These are phyloP conservation scores for Quercus aquifolioides DNA, from an alignment of 306 rosid genomes.

Conservation along the genomic window DNA sequence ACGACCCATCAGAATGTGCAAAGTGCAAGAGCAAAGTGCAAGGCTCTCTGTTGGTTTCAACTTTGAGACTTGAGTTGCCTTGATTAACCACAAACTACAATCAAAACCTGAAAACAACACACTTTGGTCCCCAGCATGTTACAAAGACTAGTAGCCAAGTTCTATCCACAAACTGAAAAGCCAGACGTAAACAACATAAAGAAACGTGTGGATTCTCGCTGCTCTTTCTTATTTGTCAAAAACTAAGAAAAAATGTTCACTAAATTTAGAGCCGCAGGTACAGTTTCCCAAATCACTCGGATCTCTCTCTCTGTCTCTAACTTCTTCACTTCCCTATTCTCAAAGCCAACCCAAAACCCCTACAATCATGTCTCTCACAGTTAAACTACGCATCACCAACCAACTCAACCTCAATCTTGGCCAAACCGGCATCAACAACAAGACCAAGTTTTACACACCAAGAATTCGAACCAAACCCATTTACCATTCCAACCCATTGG, in stretches of 20 bases:
- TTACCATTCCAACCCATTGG: constrained; percentile 37
- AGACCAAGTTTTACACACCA: constrained; percentile 8
- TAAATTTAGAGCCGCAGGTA: constrained; percentile 17
- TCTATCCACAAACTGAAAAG: constrained; percentile 37
- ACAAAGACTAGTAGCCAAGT: constrained; percentile 15
- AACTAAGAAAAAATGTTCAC: constrained; percentile 30
- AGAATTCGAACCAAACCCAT: constrained; percentile 43
- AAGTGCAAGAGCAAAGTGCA: no score
- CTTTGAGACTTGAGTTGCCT: background rate
- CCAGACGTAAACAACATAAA: background rate
- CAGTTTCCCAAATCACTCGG: constrained; percentile 35
- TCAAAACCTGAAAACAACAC: background rate
- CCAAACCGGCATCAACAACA: constrained; percentile 7
- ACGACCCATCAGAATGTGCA: no score
- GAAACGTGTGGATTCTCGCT: constrained; percentile 26
- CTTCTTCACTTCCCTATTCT: constrained; percentile 1
- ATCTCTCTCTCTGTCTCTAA: constrained; percentile 2
- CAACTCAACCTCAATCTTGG: constrained; percentile 17
- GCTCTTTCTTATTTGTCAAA: background rate
- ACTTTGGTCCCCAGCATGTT: constrained; percentile 19
- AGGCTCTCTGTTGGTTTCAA: no score
- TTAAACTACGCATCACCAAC: constrained; percentile 48
- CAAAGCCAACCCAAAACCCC: background rate
- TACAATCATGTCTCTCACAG: constrained; percentile 53
- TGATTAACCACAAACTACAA: background rate